Percentiles rank a stretch among this genome's conserved stretches.
Evolutionary conservation across 2,329 filamentous ascomycete species (phyloP).

Genomic region (Calycina herbarum): DNA sequence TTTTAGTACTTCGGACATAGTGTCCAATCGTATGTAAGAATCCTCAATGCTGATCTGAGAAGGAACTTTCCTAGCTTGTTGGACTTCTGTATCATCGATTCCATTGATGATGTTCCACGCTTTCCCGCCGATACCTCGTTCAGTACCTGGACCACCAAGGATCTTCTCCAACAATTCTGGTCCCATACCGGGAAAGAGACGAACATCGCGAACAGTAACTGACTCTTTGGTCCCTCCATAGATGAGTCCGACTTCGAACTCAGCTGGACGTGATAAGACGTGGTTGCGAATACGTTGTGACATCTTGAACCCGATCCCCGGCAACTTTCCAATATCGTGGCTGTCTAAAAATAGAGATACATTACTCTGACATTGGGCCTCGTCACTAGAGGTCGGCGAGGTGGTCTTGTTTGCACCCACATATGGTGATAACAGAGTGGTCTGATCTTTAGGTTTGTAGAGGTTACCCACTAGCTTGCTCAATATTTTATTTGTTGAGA

Average conservation of each 20-base stretch:
- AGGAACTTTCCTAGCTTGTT: constrained; percentile 69
- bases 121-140: constrained; percentile 68
- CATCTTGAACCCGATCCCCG: constrained; percentile 82
- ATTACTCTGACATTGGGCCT: constrained; percentile 43
- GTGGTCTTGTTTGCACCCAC: constrained; percentile 31
- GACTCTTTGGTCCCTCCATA: constrained; percentile 53
- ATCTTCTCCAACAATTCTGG: constrained; percentile 66
- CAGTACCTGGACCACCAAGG: constrained; percentile 67
- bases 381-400: constrained; percentile 24
- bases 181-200: constrained; percentile 62
- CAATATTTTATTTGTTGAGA: constrained; percentile 83
- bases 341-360: constrained; percentile 70
- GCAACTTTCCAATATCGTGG: constrained; percentile 76
- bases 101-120: constrained; percentile 82
- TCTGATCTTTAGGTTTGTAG: constrained; percentile 87
- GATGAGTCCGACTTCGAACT: constrained; percentile 45
- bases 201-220: constrained; percentile 66
- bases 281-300: constrained; percentile 65
- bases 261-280: constrained; percentile 48
- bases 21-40: constrained; percentile 74
- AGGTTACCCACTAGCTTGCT: constrained; percentile 81
- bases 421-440: constrained; percentile 71
- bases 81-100: constrained; percentile 73
- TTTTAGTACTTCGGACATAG: constrained; percentile 59
- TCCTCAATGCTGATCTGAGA: constrained; percentile 94